These are phyloP conservation scores for Curvularia sp. DNA, from an alignment of 2,329 filamentous ascomycete species.

Conservation along the genomic window DNA sequence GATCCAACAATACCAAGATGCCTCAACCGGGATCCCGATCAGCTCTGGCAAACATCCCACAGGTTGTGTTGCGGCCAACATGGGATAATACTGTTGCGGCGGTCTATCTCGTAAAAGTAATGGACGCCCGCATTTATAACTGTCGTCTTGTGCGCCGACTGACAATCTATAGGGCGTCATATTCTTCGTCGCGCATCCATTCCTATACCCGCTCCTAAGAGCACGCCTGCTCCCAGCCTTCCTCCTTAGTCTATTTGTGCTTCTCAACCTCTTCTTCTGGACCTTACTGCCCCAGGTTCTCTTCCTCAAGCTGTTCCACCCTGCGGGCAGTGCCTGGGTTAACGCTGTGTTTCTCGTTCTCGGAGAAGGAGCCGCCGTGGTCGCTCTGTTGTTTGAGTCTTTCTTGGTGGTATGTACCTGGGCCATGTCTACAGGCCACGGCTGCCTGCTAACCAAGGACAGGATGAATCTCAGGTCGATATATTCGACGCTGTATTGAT, in stretches of 20 bases:
- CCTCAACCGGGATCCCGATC: conserved; percentile 46
- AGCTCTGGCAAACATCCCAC: conserved; percentile 31
- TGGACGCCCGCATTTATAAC: background rate
- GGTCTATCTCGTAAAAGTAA: conserved; percentile 45
- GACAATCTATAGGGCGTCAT: conserved; percentile 68
- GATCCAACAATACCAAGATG: conserved; percentile 31
- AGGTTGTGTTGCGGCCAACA: conserved; percentile 40
- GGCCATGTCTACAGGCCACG: background rate
- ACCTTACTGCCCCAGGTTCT: conserved; percentile 88
- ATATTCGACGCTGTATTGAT: conserved; percentile 82
- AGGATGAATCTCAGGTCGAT: conserved; percentile 76
- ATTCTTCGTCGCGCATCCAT: conserved; percentile 79
- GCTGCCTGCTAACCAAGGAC: background rate
- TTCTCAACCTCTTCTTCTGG: conserved; percentile 86
- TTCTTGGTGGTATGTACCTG: conserved; percentile 53
- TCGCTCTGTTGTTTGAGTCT: conserved; percentile 63
- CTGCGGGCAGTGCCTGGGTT: conserved; percentile 79
- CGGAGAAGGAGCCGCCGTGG: conserved; percentile 67
- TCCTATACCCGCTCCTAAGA: conserved; percentile 81
- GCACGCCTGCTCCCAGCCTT: conserved; percentile 80
- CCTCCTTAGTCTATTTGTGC: conserved; percentile 81
- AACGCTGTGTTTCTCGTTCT: conserved; percentile 87
- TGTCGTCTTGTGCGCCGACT: conserved; percentile 9
- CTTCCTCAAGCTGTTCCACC: conserved; percentile 89
- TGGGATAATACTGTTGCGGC: conserved; percentile 37